Evolutionary conservation across 495 filamentous ascomycete species (phyloP), one percentile per base, ranked within the genome.

Genomic region (Penicillium salamii): DNA sequence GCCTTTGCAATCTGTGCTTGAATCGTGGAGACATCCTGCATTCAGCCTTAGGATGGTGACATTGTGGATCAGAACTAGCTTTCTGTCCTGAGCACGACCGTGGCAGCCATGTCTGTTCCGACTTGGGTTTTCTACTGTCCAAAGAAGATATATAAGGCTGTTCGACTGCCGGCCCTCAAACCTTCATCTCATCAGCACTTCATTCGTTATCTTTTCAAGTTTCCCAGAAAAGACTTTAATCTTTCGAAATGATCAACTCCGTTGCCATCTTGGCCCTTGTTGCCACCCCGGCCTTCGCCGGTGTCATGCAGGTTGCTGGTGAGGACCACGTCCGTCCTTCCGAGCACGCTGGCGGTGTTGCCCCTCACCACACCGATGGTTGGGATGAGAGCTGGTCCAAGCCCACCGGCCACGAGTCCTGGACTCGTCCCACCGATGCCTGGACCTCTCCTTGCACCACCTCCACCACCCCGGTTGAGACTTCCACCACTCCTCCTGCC

Each of bases 181-280:
- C 15, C 26, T 37, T 61, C 63, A 32, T 46, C 19, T 47, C 46
- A 46, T 54, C 44, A 49, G 48, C 38, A 53, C 52, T 70, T 68
- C 70, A 63, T 50, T 71, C 70, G 70, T 73, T 73, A 57, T 47
- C 48, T 42, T 50, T 57, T 44, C 58, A 59, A 54, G 58, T 52
- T 50, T 45, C 26, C 38, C 50, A 51, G 31, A 29, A 40, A 50
- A 63, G 33, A 34, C 52, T 59, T 49, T 42, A 50, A 58, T 57
- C 42, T 57, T 54, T 61, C 68, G 52, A 70, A 56, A 75, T 75
- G 72, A 61, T 74, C 46, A 66, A 69, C 46, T 61, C 63, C 54
- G 31, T 71, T 59, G 65, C 72, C 52, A 50, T 75, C 44, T 50
- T 75, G 61, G 69, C 66, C 36, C 59, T 75, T 57, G 62, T 64